Conservation (phyloP, 495 filamentous ascomycete species). For the Penicillium cosmopolitanum region DNA sequence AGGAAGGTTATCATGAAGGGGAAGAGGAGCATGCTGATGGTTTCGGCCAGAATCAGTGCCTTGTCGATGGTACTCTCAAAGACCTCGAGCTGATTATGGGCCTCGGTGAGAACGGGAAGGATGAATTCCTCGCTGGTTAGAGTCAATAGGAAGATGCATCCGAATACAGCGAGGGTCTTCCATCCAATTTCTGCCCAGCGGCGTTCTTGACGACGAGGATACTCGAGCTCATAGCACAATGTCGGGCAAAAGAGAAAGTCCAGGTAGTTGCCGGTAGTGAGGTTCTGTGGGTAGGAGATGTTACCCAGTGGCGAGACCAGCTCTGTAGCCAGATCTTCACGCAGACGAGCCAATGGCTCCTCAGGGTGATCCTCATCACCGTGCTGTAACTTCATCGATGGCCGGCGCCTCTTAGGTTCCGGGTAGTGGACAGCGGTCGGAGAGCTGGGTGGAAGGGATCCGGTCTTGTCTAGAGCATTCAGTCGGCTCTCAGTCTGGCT, state of each 20-base stretch:
- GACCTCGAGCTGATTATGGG: constrained; percentile 64
- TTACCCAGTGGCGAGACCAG: constrained; percentile 86
- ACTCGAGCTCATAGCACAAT: constrained; percentile 96
- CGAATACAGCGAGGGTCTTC: constrained; percentile 90
- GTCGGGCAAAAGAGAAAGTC: constrained; percentile 94
- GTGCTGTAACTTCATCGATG: constrained; percentile 37
- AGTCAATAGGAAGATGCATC: constrained; percentile 93
- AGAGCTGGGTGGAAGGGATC: constrained; percentile 61
- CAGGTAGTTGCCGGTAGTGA: constrained; percentile 77
- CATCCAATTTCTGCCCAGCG: constrained; percentile 82
- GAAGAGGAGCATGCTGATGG: constrained; percentile 91
- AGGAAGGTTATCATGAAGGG: constrained; percentile 97
- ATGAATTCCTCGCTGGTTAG: constrained; percentile 95
- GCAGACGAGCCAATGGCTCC: constrained; percentile 64
- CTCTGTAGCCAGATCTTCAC: constrained; percentile 88
- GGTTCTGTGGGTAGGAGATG: constrained; percentile 88
- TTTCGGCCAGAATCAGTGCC: constrained; percentile 81
- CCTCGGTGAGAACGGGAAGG: constrained; percentile 82
- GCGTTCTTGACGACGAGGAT: constrained; percentile 75
- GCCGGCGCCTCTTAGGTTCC: constrained; percentile 51
- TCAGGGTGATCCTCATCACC: constrained; percentile 37
- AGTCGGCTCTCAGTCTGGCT: constrained; percentile 82
- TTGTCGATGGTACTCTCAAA: constrained; percentile 64
- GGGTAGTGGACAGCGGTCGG: constrained; percentile 75
- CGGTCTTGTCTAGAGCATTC: constrained; percentile 75